phyloP scores from a whole-genome alignment of 441 rosid species.

The Rhodomyrtus psidioides region DNA sequence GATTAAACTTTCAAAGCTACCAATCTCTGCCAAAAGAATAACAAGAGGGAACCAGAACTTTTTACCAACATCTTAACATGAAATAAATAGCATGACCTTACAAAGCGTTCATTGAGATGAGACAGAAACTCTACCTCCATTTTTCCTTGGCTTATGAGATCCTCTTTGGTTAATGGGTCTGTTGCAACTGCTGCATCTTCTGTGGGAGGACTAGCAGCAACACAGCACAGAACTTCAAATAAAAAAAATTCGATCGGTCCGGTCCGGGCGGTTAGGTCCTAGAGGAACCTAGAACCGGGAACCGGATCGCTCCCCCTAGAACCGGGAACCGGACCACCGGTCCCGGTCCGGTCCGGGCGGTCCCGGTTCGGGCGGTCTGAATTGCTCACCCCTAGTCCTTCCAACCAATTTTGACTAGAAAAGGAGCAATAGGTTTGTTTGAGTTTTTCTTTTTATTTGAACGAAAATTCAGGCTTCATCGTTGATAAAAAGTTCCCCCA shows the following conservation, averaged over 20 bases:
- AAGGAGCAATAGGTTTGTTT: not conserved
- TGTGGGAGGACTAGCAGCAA: conserved; percentile 89
- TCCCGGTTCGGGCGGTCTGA: too few species aligned
- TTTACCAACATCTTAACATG: not conserved
- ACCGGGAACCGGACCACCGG: too few species aligned
- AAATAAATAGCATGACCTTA: not conserved
- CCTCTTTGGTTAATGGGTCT: conserved; percentile 80
- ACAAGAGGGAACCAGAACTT: not conserved
- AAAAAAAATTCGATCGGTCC: too few species aligned
- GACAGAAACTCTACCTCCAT: conserved; percentile 55
- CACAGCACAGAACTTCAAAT: not conserved
- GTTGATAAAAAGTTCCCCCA: not conserved
- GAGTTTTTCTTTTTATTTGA: not conserved
- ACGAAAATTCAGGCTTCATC: not conserved
- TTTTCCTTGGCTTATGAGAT: conserved; percentile 78
- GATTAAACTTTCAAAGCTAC: not conserved
- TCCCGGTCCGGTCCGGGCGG: too few species aligned
- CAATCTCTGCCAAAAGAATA: not conserved
- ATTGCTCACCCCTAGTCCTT: too few species aligned
- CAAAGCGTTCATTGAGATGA: not conserved
- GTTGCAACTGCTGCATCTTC: conserved; percentile 63
- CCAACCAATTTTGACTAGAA: too few species aligned
- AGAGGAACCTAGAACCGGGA: too few species aligned
- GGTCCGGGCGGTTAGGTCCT: too few species aligned
- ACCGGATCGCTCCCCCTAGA: too few species aligned